Conservation (phyloP, 768 basidiomycete species). For the Suillus lakei region DNA sequence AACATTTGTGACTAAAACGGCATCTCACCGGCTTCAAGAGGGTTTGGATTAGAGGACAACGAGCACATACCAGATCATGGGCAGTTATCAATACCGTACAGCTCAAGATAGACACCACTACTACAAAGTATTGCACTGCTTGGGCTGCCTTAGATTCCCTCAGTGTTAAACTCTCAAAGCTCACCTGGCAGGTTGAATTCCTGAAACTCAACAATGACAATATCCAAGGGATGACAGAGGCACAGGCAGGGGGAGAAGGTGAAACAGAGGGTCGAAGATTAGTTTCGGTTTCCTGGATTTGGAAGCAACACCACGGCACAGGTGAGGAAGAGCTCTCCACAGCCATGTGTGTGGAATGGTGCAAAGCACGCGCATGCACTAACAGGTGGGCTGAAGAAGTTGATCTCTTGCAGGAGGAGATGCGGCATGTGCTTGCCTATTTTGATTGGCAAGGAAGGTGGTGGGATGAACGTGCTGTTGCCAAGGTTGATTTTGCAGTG, state of each 20-base stretch:
- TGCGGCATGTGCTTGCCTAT: neutral
- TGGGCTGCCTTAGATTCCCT: neutral
- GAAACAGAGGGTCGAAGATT: neutral
- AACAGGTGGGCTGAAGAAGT: neutral
- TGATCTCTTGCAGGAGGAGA: neutral
- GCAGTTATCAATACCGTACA: neutral
- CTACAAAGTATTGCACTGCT: neutral
- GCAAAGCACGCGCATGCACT: neutral
- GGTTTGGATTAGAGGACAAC: neutral
- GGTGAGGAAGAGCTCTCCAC: neutral
- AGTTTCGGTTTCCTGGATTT: neutral
- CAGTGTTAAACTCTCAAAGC: neutral
- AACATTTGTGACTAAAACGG: neutral
- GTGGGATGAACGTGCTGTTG: neutral
- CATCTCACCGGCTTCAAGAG: neutral
- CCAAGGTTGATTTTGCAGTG: neutral
- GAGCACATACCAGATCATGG: neutral
- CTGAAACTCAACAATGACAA: neutral
- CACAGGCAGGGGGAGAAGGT: neutral
- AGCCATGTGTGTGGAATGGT: neutral
- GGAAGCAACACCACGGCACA: neutral
- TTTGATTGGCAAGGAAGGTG: neutral
- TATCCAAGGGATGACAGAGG: neutral
- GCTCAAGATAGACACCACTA: neutral
- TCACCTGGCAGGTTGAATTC: neutral